Conservation (phyloP, 805 yeast species). For the Blastobotrys muscicola region DNA sequence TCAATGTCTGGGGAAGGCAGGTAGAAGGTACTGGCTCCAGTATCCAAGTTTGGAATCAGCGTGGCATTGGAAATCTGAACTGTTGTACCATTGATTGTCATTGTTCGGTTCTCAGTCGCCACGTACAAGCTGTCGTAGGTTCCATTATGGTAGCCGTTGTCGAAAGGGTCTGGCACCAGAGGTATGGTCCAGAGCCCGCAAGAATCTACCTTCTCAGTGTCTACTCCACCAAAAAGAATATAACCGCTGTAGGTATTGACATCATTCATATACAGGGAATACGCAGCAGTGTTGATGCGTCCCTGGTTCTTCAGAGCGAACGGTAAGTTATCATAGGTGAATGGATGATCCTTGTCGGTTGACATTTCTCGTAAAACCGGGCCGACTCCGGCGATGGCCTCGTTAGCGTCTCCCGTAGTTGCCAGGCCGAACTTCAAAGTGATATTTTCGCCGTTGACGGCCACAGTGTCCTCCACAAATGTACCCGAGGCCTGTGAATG, state of each 20-base stretch:
- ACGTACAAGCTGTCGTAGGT: too few relatives aligned
- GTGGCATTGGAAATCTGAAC: too few relatives aligned
- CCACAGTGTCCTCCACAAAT: constrained; percentile 61
- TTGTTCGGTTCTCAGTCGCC: too few relatives aligned
- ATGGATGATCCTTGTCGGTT: constrained; percentile 9
- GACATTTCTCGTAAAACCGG: constrained; percentile 24
- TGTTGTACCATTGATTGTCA: too few relatives aligned
- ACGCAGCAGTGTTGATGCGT: constrained; percentile 45
- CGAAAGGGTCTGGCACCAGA: too few relatives aligned
- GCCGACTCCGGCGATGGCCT: constrained; percentile 29
- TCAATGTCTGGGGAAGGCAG: too few relatives aligned
- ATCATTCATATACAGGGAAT: constrained; percentile 53
- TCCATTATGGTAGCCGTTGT: too few relatives aligned
- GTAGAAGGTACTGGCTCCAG: too few relatives aligned
- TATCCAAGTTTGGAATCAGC: too few relatives aligned
- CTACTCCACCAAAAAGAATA: constrained; percentile 49
- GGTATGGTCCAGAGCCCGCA: too few relatives aligned
- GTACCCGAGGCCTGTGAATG: constrained; percentile 65
- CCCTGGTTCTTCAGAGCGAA: constrained; percentile 50
- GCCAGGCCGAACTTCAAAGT: too few relatives aligned
- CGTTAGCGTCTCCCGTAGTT: constrained; percentile 1
- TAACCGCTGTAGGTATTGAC: constrained; percentile 36
- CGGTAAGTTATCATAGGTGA: constrained; percentile 57
- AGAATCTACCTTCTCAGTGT: constrained; percentile 14
- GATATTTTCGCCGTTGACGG: constrained; percentile 25